A percentile compares a stretch with the other conserved stretches of the same genome.
These are phyloP conservation scores for Symbiodinium pilosum DNA, from an alignment of 73 alveolate genomes.

Conservation along the genomic window DNA sequence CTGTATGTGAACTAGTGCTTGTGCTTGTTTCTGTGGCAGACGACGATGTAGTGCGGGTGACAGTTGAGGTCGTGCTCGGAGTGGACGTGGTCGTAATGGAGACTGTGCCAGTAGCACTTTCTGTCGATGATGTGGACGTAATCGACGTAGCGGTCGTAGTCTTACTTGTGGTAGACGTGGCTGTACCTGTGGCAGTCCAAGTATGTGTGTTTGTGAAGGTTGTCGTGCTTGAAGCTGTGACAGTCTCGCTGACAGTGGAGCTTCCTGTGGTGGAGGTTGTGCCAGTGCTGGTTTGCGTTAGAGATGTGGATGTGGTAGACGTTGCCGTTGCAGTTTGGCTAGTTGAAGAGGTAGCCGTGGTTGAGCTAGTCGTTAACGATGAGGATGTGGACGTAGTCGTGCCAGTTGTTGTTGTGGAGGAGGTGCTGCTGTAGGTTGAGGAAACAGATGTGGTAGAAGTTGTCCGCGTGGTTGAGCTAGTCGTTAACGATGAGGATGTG, in stretches of 20 bases:
- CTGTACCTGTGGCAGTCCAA: not conserved
- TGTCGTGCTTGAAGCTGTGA: not conserved
- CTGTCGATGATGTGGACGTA: not conserved
- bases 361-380: not conserved
- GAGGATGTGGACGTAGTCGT: not conserved
- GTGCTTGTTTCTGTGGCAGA: not conserved
- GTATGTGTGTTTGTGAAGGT: not conserved
- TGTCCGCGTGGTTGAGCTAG: not conserved
- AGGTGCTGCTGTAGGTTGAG: not conserved
- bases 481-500: not conserved
- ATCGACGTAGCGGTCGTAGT: not conserved
- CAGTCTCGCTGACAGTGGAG: not conserved
- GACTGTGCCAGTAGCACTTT: not conserved
- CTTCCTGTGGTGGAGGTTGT: not conserved
- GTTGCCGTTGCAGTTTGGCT: not conserved
- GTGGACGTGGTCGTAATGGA: not conserved
- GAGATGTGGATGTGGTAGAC: not conserved
- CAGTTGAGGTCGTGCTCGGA: too few relatives aligned
- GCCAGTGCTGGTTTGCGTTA: not conserved
- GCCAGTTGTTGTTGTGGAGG: not conserved
- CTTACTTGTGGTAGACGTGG: not conserved
- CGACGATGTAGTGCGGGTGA: not conserved
- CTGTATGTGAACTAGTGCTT: not conserved
- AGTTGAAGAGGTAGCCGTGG: not conserved
- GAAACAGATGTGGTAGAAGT: not conserved